These are phyloP conservation scores for Pythium periplocum DNA, from an alignment of 352 stramenopile genomes.

Conservation along the genomic window DNA sequence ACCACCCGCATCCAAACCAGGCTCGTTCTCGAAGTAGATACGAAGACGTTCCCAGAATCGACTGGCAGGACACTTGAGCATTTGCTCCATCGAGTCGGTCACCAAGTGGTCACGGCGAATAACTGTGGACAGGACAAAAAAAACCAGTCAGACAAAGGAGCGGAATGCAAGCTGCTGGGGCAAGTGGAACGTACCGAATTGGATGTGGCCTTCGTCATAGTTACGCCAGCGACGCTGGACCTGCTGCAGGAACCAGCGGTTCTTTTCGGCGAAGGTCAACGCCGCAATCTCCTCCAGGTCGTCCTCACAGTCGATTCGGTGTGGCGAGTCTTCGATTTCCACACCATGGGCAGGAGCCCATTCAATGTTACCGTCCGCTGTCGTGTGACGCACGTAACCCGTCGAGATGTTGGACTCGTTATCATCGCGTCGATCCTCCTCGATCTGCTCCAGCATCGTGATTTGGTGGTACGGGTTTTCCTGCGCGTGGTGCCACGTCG, in stretches of 20 bases:
- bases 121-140: slow-evolving; percentile 12
- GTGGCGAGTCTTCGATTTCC: slow-evolving; percentile 29
- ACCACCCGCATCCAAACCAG: slow-evolving; percentile 84
- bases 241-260: slow-evolving; percentile 75
- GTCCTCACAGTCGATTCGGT: slow-evolving; percentile 68
- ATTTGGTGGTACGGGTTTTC: slow-evolving; percentile 59
- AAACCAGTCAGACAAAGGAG: slow-evolving; percentile 1
- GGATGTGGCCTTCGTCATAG: slow-evolving; percentile 81
- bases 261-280: slow-evolving; percentile 80
- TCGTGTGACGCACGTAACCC: slow-evolving; percentile 69
- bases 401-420: slow-evolving; percentile 76
- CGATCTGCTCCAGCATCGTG: slow-evolving; percentile 40
- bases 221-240: slow-evolving; percentile 72
- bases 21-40: slow-evolving; percentile 86
- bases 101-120: slow-evolving; percentile 74
- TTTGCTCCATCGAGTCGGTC: slow-evolving; percentile 82
- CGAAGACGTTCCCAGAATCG: slow-evolving; percentile 80
- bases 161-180: background rate
- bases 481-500: slow-evolving; percentile 61
- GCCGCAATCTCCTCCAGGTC: slow-evolving; percentile 83
- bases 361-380: slow-evolving; percentile 53
- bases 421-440: slow-evolving; percentile 33
- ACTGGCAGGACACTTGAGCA: slow-evolving; percentile 81
- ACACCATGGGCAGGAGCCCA: slow-evolving; percentile 60
- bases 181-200: slow-evolving; percentile 31